These are phyloP conservation scores for Metarhizium album DNA, from an alignment of 2,329 filamentous ascomycete species.

Conservation along the genomic window DNA sequence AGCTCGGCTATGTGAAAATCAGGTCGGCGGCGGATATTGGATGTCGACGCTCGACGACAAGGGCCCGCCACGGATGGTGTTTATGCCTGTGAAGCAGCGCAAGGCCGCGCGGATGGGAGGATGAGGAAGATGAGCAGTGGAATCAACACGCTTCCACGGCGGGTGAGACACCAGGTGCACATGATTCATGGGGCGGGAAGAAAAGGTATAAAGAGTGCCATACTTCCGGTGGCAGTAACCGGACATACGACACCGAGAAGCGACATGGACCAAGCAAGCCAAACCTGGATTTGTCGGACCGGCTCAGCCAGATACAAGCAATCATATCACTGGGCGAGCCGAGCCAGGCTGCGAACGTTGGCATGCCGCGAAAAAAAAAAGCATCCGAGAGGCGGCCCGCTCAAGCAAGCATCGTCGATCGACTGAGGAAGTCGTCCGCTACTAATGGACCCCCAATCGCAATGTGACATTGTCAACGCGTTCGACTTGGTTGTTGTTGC, in stretches of 20 bases:
- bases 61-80: background rate
- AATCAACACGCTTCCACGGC: background rate
- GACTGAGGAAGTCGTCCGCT: too few relatives aligned
- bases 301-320: background rate
- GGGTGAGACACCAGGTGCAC: background rate
- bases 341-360: background rate
- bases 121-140: slow-evolving; percentile 3
- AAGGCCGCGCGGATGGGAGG: background rate
- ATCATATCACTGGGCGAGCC: background rate
- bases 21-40: background rate
- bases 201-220: slow-evolving; percentile 1
- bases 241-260: background rate
- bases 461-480: background rate
- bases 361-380: background rate
- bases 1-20: slow-evolving; percentile 3
- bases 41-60: background rate
- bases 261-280: background rate
- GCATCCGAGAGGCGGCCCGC: background rate
- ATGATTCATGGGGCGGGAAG: background rate
- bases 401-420: background rate
- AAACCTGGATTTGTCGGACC: background rate
- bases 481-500: background rate
- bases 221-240: background rate
- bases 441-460: background rate
- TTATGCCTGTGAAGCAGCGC: background rate